phyloP scores from a whole-genome alignment of 2,329 filamentous ascomycete genomes.

The Paramyrothecium roridum region DNA sequence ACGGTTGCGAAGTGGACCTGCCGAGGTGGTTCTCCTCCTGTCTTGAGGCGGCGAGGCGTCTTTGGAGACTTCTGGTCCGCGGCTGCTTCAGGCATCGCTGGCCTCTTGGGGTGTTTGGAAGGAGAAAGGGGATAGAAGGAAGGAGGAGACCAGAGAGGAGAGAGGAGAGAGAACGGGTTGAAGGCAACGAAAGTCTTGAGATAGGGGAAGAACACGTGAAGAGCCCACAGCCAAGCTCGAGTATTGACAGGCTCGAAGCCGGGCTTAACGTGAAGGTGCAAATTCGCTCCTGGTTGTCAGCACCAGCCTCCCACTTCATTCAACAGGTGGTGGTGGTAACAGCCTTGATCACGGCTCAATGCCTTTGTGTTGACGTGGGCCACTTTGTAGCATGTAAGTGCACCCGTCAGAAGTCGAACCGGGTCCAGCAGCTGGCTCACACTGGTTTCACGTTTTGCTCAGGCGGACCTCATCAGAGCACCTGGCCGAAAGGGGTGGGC shows the following conservation, averaged over 20 bases:
- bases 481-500: neutral
- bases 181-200: neutral
- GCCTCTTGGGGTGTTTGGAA: neutral
- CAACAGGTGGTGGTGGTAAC: too few species aligned
- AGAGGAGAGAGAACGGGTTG: neutral
- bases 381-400: too few species aligned
- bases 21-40: slow-evolving; percentile 17
- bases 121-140: slow-evolving; percentile 2
- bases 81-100: slow-evolving; percentile 22
- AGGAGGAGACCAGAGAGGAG: neutral
- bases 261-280: too few species aligned
- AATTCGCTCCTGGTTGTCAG: too few species aligned
- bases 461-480: neutral
- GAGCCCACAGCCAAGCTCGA: neutral
- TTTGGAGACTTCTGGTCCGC: slow-evolving; percentile 24
- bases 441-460: neutral
- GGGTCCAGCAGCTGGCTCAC: neutral
- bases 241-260: too few species aligned
- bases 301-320: too few species aligned
- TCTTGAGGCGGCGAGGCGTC: slow-evolving; percentile 21
- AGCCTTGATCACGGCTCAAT: too few species aligned
- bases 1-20: slow-evolving; percentile 26
- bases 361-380: too few species aligned
- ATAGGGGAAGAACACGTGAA: neutral
- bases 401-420: neutral